Conservation (phyloP, 192 early-diverging fungal species). For the Podila minutissima region DNA sequence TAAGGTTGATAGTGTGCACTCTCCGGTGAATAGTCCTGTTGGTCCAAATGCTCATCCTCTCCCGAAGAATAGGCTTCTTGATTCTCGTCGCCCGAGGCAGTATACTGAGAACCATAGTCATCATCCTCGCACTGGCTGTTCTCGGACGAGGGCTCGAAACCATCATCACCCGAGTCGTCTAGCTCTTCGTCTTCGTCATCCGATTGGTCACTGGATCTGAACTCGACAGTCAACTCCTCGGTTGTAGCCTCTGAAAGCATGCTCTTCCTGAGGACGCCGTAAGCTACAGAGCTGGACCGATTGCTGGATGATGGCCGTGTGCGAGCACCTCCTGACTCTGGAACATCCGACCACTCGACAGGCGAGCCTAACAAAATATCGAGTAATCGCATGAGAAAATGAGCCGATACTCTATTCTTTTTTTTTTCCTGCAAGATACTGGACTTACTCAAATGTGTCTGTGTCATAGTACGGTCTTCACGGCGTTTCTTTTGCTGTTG, state of each 20-base stretch:
- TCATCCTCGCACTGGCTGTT: constrained; percentile 23
- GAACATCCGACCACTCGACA: neutral
- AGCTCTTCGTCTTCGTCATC: constrained; percentile 9
- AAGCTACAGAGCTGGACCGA: neutral
- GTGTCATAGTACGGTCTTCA: neutral
- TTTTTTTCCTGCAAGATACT: neutral
- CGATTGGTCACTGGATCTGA: neutral
- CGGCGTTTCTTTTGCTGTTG: neutral
- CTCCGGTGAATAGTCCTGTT: neutral
- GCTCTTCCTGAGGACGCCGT: neutral
- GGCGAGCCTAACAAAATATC: neutral
- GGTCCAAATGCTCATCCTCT: neutral
- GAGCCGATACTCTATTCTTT: neutral
- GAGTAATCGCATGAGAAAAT: too few species aligned
- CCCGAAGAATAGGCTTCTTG: neutral
- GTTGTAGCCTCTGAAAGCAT: neutral
- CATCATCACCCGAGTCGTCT: constrained; percentile 16
- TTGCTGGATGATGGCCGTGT: neutral
- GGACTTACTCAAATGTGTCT: neutral
- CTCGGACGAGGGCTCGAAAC: constrained; percentile 7
- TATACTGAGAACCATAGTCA: constrained; percentile 4
- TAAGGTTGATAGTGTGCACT: neutral
- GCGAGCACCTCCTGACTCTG: neutral
- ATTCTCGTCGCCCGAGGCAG: neutral
- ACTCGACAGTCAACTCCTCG: constrained; percentile 1